A percentile compares a stretch with the other conserved stretches of the same genome.
These are phyloP conservation scores for Eudorina sp. DNA, from an alignment of 139 green algal species.

Conservation along the genomic window DNA sequence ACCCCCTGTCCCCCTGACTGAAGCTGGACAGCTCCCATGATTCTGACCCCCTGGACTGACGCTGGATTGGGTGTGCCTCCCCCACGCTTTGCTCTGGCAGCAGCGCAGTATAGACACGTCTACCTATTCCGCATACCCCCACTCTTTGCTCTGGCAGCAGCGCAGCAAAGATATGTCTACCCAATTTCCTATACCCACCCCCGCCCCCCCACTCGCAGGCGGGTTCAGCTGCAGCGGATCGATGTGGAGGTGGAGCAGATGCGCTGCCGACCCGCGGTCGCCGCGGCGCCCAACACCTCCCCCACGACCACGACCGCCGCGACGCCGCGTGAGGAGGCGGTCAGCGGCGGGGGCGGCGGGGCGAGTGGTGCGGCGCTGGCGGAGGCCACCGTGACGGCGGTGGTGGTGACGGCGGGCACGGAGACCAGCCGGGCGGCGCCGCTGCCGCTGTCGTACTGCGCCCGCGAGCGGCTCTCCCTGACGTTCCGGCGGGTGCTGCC, in stretches of 20 bases:
- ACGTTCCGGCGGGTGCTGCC: not conserved
- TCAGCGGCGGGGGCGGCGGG: not conserved
- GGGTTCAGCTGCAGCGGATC: not conserved
- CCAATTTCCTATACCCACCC: no score
- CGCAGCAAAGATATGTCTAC: no score
- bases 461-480: not conserved
- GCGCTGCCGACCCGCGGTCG: not conserved
- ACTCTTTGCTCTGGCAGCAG: no score
- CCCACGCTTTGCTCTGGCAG: no score
- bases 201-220: no score
- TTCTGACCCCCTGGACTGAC: no score
- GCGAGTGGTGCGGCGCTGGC: not conserved
- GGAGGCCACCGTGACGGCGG: slow-evolving; percentile 19
- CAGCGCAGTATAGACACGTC: no score
- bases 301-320: not conserved
- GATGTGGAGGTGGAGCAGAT: slow-evolving; percentile 32
- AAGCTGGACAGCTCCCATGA: no score
- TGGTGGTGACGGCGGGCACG: slow-evolving; percentile 17
- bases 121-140: no score
- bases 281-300: not conserved
- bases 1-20: no score
- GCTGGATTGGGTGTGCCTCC: no score
- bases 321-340: no score
- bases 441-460: not conserved
- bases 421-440: not conserved